Conservation (phyloP, 768 basidiomycete genomes). For the Xerocomus brunneocitrinus region DNA sequence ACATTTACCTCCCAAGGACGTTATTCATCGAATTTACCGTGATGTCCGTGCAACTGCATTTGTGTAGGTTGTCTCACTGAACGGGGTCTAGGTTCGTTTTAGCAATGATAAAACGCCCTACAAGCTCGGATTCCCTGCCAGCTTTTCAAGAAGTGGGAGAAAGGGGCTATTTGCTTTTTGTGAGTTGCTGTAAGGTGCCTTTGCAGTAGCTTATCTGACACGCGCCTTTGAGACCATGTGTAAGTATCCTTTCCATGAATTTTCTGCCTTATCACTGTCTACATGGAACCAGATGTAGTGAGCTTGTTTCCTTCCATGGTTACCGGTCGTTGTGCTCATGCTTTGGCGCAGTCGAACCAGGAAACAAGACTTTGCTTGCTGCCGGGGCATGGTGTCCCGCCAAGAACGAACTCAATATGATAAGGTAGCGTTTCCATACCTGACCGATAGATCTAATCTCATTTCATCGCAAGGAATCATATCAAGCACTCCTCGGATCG, state of each 20-base stretch:
- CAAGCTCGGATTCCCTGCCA: slow-evolving; percentile 76
- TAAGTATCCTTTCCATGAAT: slow-evolving; percentile 2
- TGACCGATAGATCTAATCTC: neutral
- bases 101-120: slow-evolving; percentile 96
- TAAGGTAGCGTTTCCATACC: slow-evolving; percentile 47
- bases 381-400: slow-evolving; percentile 78
- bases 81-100: slow-evolving; percentile 62
- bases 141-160: slow-evolving; percentile 82
- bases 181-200: slow-evolving; percentile 35
- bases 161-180: slow-evolving; percentile 89
- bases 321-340: neutral
- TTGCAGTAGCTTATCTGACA: slow-evolving; percentile 1
- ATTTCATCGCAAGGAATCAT: slow-evolving; percentile 42
- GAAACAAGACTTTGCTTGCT: slow-evolving; percentile 66
- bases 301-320: neutral
- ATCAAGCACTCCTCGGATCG: slow-evolving; percentile 56
- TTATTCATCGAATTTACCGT: slow-evolving; percentile 89
- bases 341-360: slow-evolving; percentile 51
- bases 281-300: slow-evolving; percentile 18
- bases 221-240: slow-evolving; percentile 22
- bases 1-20: slow-evolving; percentile 83
- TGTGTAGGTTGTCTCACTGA: slow-evolving; percentile 5
- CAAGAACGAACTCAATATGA: slow-evolving; percentile 71
- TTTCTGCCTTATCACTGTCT: neutral
- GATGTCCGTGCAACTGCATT: slow-evolving; percentile 46